Conservation (phyloP, 2,329 filamentous ascomycete species). For the Penicillium sp. region DNA sequence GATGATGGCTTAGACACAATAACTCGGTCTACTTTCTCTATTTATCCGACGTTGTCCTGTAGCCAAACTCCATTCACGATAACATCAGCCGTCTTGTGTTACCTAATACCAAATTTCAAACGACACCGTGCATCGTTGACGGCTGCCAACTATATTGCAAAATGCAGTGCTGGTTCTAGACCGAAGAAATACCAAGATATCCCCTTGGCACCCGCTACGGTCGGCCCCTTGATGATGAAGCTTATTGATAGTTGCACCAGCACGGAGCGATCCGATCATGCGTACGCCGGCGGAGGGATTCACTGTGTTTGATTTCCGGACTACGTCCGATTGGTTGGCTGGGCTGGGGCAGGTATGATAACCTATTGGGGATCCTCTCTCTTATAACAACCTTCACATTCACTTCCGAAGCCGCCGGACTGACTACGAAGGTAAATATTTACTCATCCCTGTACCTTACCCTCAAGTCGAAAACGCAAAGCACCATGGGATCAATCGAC, state of each 20-base stretch:
- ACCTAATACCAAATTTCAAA: too few species aligned
- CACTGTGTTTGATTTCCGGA: background rate
- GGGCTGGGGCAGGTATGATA: background rate
- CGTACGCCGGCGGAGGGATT: background rate
- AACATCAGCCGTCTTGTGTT: too few species aligned
- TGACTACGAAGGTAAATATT: background rate
- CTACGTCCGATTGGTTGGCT: background rate
- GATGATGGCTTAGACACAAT: too few species aligned
- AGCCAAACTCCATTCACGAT: too few species aligned
- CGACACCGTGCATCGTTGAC: background rate
- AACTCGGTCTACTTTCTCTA: too few species aligned
- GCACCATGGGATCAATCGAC: conserved; percentile 1
- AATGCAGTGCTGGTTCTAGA: background rate
- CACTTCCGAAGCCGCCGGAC: background rate
- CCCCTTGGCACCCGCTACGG: background rate
- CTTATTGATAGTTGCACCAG: background rate
- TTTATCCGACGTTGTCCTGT: too few species aligned
- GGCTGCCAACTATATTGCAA: background rate
- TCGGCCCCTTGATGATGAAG: background rate
- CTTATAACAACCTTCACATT: background rate
- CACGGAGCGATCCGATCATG: conserved; percentile 1
- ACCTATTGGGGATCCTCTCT: background rate
- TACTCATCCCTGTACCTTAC: background rate
- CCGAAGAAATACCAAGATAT: background rate
- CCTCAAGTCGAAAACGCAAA: background rate